phyloP scores from a whole-genome alignment of 2,329 filamentous ascomycete genomes.

The Venturia pyrina region DNA sequence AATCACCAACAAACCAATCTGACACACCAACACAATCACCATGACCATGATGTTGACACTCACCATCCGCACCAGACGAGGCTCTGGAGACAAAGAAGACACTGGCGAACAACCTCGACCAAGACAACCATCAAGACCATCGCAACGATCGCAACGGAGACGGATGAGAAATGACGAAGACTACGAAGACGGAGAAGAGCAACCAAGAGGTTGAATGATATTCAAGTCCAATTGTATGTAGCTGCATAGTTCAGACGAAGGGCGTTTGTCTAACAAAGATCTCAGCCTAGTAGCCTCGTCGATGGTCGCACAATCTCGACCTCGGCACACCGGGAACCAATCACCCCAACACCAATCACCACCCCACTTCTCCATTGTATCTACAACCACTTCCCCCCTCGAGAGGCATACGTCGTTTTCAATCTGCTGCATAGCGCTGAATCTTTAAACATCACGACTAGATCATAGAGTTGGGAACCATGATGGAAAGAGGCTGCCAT shows the following conservation, averaged over 20 bases:
- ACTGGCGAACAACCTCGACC: conserved; percentile 6
- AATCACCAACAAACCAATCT: neutral
- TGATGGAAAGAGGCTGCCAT: neutral
- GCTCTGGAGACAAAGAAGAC: neutral
- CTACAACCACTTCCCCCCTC: neutral
- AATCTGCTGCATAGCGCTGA: neutral
- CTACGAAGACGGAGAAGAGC: neutral
- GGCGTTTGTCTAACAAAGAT: neutral
- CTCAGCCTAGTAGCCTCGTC: neutral
- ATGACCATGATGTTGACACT: neutral
- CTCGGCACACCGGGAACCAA: conserved; percentile 1
- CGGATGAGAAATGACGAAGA: neutral
- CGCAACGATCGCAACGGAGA: conserved; percentile 2
- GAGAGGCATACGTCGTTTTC: neutral
- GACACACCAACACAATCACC: neutral
- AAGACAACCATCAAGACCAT: neutral
- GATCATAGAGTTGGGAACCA: neutral
- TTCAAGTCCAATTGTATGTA: neutral
- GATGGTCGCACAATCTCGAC: neutral
- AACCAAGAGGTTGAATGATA: neutral
- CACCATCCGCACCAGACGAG: neutral
- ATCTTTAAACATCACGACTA: neutral
- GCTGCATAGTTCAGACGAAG: neutral
- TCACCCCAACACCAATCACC: neutral
- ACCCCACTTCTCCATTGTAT: neutral